Evolutionary conservation across 2,329 filamentous ascomycete genomes (phyloP), one percentile per base, ranked within the genome.

Genomic region (Ophiostoma sp.): DNA sequence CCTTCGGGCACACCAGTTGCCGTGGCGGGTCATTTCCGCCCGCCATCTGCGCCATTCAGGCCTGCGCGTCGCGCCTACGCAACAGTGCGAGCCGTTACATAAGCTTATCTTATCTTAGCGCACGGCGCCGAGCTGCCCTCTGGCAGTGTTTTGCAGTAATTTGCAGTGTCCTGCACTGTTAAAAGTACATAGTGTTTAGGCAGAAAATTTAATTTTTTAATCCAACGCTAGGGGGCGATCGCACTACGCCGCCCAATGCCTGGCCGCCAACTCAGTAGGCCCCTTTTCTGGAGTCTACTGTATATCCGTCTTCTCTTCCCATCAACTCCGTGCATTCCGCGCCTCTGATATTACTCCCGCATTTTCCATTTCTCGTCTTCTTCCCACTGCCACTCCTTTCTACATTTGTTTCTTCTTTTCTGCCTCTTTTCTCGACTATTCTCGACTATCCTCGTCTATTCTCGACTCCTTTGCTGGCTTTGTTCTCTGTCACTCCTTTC

Each of bases 271-370:
- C 27, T 31, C 27, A 31, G 27, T 39, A 65, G 65, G 65, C 65
- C 65, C 65, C 65, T 67, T 67, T 67, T 67, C 65, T 67, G 65
- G 65, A 67, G 35, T 7, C 39, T 33, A 67, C 39, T 23, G 20
- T 64, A 39, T 23, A 17, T 39, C 33, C 62, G 60, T 33, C 31
- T n/a, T n/a, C n/a, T n/a, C n/a, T 20, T 64, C 31, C 35, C 57
- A 33, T 62, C 57, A 17, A 62, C 57, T 62, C 57, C 57, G 57
- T 62, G 57, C 27, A 62, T 62, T 62, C 57, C 57, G 57, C 27
- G 27, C 23, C 57, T 62, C 57, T 62, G 10, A 6, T 57, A 48
- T 27, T 62, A 62, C 57, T 31, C 57, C 27, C 57, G 11, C 27
- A 31, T 62, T 62, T 62, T 62, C 27, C 23, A 62, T 17, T 31